These are phyloP conservation scores for Fraxinus xanthoxyloides DNA, from an alignment of 305 asterid genomes.

Conservation along the genomic window DNA sequence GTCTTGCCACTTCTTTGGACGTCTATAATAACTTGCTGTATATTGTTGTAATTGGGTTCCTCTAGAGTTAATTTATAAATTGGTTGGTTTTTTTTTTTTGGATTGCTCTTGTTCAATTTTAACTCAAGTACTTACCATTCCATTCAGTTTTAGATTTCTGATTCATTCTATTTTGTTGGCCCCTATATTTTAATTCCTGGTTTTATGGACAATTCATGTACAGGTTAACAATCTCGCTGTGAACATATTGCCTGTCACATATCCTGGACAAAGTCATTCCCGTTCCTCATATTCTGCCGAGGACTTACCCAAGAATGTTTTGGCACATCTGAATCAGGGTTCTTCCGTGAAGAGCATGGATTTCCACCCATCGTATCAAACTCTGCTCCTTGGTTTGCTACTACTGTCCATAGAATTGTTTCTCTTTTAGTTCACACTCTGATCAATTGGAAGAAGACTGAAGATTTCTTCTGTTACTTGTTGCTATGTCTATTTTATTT, in stretches of 20 bases:
- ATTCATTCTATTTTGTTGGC: slow-evolving; percentile 14
- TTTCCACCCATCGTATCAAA: slow-evolving; percentile 59
- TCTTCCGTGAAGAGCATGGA: slow-evolving; percentile 73
- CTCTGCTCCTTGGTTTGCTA: slow-evolving; percentile 58
- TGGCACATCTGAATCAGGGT: slow-evolving; percentile 56
- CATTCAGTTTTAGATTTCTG: slow-evolving; percentile 1
- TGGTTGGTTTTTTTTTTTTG: not conserved
- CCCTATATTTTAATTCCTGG: not conserved
- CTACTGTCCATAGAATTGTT: not conserved
- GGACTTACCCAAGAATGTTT: slow-evolving; percentile 64
- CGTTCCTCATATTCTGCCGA: slow-evolving; percentile 38
- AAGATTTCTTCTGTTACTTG: slow-evolving; percentile 2
- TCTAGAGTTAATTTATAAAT: slow-evolving; percentile 10
- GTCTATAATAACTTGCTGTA: slow-evolving; percentile 12
- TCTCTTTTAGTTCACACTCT: slow-evolving; percentile 6
- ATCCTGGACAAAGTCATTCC: slow-evolving; percentile 50
- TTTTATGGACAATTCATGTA: not conserved
- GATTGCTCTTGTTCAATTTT: not conserved
- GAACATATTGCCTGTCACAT: slow-evolving; percentile 33
- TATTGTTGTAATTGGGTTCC: not conserved
- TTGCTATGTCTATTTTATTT: not conserved
- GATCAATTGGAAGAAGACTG: slow-evolving; percentile 8
- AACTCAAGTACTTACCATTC: not conserved
- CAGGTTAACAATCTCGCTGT: slow-evolving; percentile 47
- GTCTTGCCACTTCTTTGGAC: slow-evolving; percentile 12